Percentiles rank a stretch among this genome's conserved stretches.
phyloP scores from a whole-genome alignment of 305 asterid species.

The Withania somnifera region DNA sequence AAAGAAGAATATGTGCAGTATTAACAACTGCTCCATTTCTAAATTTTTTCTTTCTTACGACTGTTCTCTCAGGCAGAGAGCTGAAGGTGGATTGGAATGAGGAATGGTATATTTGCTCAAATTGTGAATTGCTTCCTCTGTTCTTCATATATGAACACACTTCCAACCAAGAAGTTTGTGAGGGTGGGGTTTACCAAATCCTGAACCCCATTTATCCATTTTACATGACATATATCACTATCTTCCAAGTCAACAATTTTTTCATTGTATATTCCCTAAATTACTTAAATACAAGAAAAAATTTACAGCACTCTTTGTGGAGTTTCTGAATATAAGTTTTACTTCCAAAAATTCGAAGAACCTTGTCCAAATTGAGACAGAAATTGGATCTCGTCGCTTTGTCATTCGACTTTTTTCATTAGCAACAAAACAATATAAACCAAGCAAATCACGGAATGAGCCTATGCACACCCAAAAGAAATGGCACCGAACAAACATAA shows the following conservation, averaged over 20 bases:
- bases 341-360: neutral
- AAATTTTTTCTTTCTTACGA: neutral
- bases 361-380: neutral
- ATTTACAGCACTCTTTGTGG: neutral
- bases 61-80: neutral
- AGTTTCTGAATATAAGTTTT: neutral
- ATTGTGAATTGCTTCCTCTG: neutral
- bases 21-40: neutral
- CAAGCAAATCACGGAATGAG: neutral
- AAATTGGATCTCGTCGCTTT: neutral
- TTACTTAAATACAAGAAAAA: neutral
- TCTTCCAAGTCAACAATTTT: neutral
- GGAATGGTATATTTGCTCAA: neutral
- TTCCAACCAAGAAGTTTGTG: neutral
- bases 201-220: neutral
- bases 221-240: neutral
- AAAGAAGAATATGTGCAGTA: neutral
- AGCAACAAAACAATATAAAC: neutral
- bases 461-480: neutral
- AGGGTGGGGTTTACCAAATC: neutral
- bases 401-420: neutral
- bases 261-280: neutral
- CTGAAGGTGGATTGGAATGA: neutral
- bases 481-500: neutral
- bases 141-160: neutral